Evolutionary conservation across 2,329 filamentous ascomycete genomes (phyloP), one percentile per base, ranked within the genome.

Genomic region (Clonostachys sp.): DNA sequence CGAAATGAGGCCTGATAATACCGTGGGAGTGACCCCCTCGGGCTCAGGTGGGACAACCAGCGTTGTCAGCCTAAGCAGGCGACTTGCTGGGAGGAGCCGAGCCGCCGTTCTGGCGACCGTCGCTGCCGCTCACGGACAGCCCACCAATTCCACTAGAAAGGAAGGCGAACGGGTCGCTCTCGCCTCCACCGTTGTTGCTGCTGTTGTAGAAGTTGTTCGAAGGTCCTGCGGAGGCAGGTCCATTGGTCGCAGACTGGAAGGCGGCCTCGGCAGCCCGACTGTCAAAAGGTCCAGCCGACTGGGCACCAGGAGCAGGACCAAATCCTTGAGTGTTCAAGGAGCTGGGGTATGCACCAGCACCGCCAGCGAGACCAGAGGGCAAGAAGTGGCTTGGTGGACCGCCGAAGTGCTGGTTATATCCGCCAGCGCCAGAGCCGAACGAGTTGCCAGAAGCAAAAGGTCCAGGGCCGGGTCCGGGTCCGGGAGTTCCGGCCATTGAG

Each of bases 261-360:
- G 94, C 92, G 51, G 91, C 91, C 72, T 97, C 92, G 14, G 92
- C 90, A 52, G 90, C 88, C 53, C 91, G 89, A 73, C 91, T 95
- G 63, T 96, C 91, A 61, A 99, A 97, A 6, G 87, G 87, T 12
- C 90, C 88, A 40, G 87, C 87, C 20, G 88, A 87, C 67, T 94
- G 90, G 57, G 90, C 86, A 45, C 85, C 83, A 38, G 85, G 87
- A 47, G 84, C 84, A 41, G 87, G 86, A 49, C 84, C 84, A 53
- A 85, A 96, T 41, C 63, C 64, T 58, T 91, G 87, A 36, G 86
- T 89, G 65, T 89, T 89, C 69, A 96, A 81, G 3, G 89, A 79
- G 34, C 87, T 77, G 45, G 89, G 87, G 61, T 96, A 96, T 24
- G 57, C 61, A 48, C 84, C 86, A 35, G 88, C 86, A 50, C 83